A percentile compares a stretch with the other conserved stretches of the same genome.
Evolutionary conservation across 441 rosid genomes (phyloP).

Genomic region (Eutrema salsugineum): DNA sequence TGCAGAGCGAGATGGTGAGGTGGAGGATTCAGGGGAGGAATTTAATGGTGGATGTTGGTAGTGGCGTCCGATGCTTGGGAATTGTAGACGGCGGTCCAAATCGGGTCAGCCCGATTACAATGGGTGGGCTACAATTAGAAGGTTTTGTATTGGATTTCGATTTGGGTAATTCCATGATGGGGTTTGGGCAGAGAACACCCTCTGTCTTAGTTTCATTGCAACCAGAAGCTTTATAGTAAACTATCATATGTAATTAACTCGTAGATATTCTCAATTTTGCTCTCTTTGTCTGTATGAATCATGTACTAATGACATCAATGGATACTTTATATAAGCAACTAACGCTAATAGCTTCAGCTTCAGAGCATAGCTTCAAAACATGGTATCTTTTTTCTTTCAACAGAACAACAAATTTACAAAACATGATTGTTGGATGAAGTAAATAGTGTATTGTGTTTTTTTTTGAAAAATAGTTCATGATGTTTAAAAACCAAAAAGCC

Average conservation of each 20-base stretch:
- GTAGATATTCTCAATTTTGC: constrained; percentile 26
- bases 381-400: neutral
- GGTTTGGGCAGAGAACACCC: constrained; percentile 42
- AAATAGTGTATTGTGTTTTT: neutral
- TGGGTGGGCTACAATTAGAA: constrained; percentile 72
- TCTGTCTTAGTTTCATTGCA: neutral
- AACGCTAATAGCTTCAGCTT: neutral
- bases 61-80: constrained; percentile 56
- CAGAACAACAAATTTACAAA: neutral
- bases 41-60: constrained; percentile 50
- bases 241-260: neutral
- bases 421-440: neutral
- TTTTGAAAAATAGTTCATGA: neutral
- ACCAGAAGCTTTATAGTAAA: constrained; percentile 4
- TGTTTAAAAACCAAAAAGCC: neutral
- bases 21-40: constrained; percentile 68
- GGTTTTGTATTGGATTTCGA: constrained; percentile 62
- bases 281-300: neutral
- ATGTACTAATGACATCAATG: neutral
- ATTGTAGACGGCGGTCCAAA: constrained; percentile 58
- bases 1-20: constrained; percentile 87
- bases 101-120: constrained; percentile 35
- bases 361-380: neutral
- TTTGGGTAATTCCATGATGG: constrained; percentile 49
- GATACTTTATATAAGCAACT: neutral